Evolutionary conservation across 306 rosid genomes (phyloP).

Genomic region (Prunus mongolica): DNA sequence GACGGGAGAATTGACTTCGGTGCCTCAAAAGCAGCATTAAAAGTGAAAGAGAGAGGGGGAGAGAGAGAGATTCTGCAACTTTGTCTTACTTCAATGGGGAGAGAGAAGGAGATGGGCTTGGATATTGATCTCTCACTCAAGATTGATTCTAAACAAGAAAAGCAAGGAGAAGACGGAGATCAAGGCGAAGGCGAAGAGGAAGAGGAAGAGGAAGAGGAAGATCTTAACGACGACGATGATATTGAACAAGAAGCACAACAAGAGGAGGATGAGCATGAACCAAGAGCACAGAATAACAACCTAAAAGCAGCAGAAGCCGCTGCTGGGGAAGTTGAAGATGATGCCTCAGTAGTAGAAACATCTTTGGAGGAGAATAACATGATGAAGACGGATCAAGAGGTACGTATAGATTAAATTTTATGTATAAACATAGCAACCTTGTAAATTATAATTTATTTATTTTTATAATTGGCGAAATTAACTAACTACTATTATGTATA

Average conservation of each 20-base stretch:
- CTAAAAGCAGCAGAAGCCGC: conserved; percentile 20
- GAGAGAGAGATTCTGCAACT: conserved; percentile 27
- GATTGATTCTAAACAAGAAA: conserved; percentile 33
- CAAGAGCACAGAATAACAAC: conserved; percentile 16
- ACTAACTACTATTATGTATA: background rate
- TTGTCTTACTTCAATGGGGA: conserved; percentile 41
- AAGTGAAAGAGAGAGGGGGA: conserved; percentile 23
- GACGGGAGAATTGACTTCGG: conserved; percentile 86
- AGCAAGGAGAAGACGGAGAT: background rate
- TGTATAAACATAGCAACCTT: background rate
- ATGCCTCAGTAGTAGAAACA: conserved; percentile 40
- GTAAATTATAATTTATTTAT: background rate
- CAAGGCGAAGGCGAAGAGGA: background rate
- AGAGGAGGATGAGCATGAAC: background rate
- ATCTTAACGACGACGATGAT: background rate
- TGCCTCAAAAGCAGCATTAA: conserved; percentile 71
- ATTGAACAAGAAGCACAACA: background rate
- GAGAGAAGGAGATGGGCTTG: conserved; percentile 35
- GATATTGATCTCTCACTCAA: conserved; percentile 74
- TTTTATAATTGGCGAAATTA: background rate
- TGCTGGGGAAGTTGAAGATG: conserved; percentile 44
- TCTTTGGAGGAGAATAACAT: conserved; percentile 32
- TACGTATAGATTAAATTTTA: background rate
- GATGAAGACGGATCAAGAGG: conserved; percentile 24
- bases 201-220: background rate